Base-by-base conservation (phyloP, 2,329 filamentous ascomycete genomes). In the Alternaria metachromatica region DNA sequence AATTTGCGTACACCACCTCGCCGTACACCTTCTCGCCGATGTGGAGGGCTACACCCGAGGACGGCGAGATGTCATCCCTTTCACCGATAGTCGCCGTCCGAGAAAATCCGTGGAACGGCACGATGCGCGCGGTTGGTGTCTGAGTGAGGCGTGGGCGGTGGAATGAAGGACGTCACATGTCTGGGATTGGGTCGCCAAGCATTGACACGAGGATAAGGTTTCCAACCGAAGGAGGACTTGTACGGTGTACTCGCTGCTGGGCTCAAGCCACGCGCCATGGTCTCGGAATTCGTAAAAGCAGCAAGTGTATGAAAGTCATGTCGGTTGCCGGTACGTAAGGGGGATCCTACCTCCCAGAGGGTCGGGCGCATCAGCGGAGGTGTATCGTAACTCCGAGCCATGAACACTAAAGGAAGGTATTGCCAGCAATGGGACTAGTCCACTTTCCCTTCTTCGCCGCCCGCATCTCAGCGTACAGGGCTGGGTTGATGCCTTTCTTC, bases 401-500 rank as follows among this genome's bases (percentile, higher is more conserved):
- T 28, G 44, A 59, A 53, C 41, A n/a, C 28, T 63, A 70, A n/a
- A 80, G 55, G 46, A 78, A 76, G 15, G 76, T 77, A 51, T 78
- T 80, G 7, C 77, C 77, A 18, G 70, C 73, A 51, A 80, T 76
- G 5, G 76, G 74, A 65, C 76, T 78, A n/a, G 72, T 69, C 72
- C 76, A 77, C 70, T 76, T 73, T 1, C 81, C 80, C 58, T 80
- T 82, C 56, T 77, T 76, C 21, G 80, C 80, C 25, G 82, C 80
- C 65, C 82, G 81, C 82, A 84, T 84, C 71, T 85, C 83, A 13
- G 81, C 79, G 63, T 81, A 84, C 53, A 84, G 63, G 10, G 80
- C 75, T 13, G 82, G 82, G 62, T 84, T 83, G 66, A 84, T 82
- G 2, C 83, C 82, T 67, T 84, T 85, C 70, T 82, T 82, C 68